A percentile compares a stretch with the other conserved stretches of the same genome.
Conservation (phyloP, 2,329 filamentous ascomycete species). For the Biscogniauxia marginata region DNA sequence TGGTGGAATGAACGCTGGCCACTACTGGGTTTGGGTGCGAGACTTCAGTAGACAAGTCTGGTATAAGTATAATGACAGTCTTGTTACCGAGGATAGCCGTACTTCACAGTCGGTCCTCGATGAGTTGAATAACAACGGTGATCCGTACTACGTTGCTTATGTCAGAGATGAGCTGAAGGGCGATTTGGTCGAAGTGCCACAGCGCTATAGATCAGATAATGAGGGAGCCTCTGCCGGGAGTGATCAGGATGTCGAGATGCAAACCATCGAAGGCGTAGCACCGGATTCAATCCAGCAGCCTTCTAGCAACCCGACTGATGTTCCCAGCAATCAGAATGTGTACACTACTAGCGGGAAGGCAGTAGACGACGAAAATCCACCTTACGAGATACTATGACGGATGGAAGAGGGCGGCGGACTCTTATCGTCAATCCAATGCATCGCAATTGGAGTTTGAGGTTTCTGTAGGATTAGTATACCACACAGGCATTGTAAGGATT, state of each 20-base stretch:
- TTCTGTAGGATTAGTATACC: conserved; percentile 5
- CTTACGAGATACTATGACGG: conserved; percentile 6
- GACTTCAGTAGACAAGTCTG: conserved; percentile 81
- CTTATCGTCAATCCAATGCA: conserved; percentile 1
- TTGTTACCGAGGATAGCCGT: conserved; percentile 65
- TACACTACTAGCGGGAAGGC: neutral
- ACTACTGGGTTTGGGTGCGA: conserved; percentile 96
- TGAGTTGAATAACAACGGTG: conserved; percentile 65
- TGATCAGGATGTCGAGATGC: conserved; percentile 21
- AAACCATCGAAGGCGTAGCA: conserved; percentile 30
- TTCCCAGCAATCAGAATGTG: conserved; percentile 3
- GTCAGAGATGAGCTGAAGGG: conserved; percentile 67
- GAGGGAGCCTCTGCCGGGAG: conserved; percentile 1
- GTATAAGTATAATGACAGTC: conserved; percentile 92
- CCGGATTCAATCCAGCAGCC: conserved; percentile 14
- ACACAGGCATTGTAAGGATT: neutral
- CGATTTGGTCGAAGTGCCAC: conserved; percentile 47
- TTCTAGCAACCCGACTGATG: conserved; percentile 10
- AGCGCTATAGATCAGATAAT: conserved; percentile 27
- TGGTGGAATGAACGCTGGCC: conserved; percentile 70
- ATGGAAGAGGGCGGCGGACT: neutral
- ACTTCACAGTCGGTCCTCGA: conserved; percentile 68
- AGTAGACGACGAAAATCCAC: neutral
- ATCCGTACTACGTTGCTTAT: conserved; percentile 82
- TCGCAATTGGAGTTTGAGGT: conserved; percentile 9